phyloP scores from a whole-genome alignment of 2,329 filamentous ascomycete species.

The Catunica adiposa region DNA sequence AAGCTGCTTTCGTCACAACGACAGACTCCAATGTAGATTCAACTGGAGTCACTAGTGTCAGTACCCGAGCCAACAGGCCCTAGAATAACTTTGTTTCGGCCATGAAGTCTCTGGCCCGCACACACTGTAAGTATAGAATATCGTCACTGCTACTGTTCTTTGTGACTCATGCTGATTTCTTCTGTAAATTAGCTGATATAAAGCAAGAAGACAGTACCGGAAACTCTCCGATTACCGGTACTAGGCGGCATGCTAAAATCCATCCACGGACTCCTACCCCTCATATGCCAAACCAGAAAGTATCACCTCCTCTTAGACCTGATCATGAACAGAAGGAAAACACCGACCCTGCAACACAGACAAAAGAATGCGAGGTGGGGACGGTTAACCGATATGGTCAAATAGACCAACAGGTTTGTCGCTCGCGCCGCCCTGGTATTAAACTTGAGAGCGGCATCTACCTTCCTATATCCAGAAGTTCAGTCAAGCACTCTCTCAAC shows the following conservation, averaged over 20 bases:
- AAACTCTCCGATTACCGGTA: not conserved
- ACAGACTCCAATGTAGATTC: not conserved
- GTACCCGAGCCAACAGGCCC: conserved; percentile 7
- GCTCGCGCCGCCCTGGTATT: not conserved
- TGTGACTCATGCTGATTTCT: not conserved
- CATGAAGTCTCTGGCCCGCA: conserved; percentile 14
- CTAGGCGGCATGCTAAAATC: not conserved
- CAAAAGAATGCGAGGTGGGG: not conserved
- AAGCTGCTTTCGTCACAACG: too few relatives aligned
- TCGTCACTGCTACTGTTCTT: not conserved
- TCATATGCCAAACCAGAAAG: not conserved
- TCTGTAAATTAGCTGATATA: not conserved
- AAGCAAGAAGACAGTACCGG: not conserved
- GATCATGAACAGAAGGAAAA: not conserved
- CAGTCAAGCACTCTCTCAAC: not conserved
- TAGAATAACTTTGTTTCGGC: conserved; percentile 14
- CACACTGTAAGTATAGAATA: conserved; percentile 1
- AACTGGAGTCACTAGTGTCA: not conserved
- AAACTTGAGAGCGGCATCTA: not conserved
- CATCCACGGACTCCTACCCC: not conserved
- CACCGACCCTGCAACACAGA: not conserved
- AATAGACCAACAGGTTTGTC: not conserved
- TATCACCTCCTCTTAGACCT: not conserved
- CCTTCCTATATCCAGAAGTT: not conserved
- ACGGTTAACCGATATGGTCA: not conserved